These are phyloP conservation scores for Zoysia japonica DNA, from an alignment of 176 grass and related monocot species.

Conservation along the genomic window DNA sequence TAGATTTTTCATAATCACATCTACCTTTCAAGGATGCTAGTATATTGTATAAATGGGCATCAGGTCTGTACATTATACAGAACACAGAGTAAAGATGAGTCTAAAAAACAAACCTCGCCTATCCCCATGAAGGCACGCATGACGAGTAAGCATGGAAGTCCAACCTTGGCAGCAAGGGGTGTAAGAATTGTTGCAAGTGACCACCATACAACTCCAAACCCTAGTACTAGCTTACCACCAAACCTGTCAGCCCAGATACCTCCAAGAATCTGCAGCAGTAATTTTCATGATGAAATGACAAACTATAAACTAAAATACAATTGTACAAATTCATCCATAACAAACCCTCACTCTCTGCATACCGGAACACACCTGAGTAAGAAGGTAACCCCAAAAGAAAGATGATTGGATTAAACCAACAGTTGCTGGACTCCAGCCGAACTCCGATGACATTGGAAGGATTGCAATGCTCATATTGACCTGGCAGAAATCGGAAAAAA, in stretches of 20 bases:
- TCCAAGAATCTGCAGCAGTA: constrained; percentile 72
- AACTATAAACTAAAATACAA: background rate
- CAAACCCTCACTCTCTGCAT: background rate
- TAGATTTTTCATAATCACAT: background rate
- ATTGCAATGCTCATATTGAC: constrained; percentile 99
- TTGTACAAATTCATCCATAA: background rate
- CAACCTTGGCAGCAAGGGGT: constrained; percentile 84
- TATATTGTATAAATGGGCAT: constrained; percentile 3
- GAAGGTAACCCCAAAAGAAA: constrained; percentile 99
- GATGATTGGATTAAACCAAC: constrained; percentile 96
- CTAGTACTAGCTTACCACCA: constrained; percentile 86
- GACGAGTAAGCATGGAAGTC: constrained; percentile 77
- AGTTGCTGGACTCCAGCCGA: constrained; percentile 81
- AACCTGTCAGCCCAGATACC: constrained; percentile 95
- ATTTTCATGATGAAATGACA: constrained; percentile 4
- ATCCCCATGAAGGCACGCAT: constrained; percentile 98
- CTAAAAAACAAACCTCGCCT: constrained; percentile 76
- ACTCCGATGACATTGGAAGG: constrained; percentile 89
- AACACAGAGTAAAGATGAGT: constrained; percentile 15
- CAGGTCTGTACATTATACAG: background rate
- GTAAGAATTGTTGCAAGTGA: constrained; percentile 90
- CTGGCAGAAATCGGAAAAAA: constrained; percentile 44
- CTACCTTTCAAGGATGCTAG: constrained; percentile 11
- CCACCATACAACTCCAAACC: constrained; percentile 97
- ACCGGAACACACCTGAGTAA: constrained; percentile 69